Conservation (phyloP, 108 stramenopile species). For the Epipyxis sp. region DNA sequence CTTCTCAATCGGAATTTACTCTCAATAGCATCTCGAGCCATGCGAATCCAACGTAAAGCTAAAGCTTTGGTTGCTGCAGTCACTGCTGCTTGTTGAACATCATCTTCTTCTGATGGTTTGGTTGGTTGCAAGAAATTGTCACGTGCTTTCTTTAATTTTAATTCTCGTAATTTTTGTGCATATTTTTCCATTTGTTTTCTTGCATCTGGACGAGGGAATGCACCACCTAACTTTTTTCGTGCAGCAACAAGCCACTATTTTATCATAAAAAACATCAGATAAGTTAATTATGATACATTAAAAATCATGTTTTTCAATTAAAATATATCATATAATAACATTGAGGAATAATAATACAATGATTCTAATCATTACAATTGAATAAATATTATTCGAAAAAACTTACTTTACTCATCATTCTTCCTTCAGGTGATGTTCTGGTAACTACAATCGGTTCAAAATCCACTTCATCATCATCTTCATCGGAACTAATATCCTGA, state of each 20-base stretch:
- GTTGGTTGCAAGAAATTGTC: not conserved
- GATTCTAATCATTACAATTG: too few relatives aligned
- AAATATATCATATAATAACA: too few relatives aligned
- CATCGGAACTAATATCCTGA: slow-evolving; percentile 67
- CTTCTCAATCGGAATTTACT: slow-evolving; percentile 10
- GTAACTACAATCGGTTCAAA: slow-evolving; percentile 69
- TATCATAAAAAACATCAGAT: too few relatives aligned
- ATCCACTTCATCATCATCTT: slow-evolving; percentile 62
- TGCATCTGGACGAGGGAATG: slow-evolving; percentile 56
- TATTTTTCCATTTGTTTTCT: slow-evolving; percentile 55
- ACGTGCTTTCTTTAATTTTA: slow-evolving; percentile 41
- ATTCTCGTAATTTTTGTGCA: slow-evolving; percentile 60
- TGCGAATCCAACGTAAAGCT: slow-evolving; percentile 52
- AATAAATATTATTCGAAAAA: too few relatives aligned
- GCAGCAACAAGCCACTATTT: slow-evolving; percentile 74
- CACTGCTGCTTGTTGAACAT: not conserved
- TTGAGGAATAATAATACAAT: too few relatives aligned
- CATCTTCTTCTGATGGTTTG: not conserved
- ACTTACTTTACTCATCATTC: slow-evolving; percentile 66
- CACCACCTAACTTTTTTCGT: slow-evolving; percentile 62
- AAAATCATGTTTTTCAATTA: too few relatives aligned
- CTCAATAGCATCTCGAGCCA: slow-evolving; percentile 41
- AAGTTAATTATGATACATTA: too few relatives aligned
- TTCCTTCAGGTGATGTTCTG: slow-evolving; percentile 63
- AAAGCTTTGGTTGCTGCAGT: slow-evolving; percentile 47